These are phyloP conservation scores for Torulaspora maleeae DNA, from an alignment of 805 yeast species.

Conservation along the genomic window DNA sequence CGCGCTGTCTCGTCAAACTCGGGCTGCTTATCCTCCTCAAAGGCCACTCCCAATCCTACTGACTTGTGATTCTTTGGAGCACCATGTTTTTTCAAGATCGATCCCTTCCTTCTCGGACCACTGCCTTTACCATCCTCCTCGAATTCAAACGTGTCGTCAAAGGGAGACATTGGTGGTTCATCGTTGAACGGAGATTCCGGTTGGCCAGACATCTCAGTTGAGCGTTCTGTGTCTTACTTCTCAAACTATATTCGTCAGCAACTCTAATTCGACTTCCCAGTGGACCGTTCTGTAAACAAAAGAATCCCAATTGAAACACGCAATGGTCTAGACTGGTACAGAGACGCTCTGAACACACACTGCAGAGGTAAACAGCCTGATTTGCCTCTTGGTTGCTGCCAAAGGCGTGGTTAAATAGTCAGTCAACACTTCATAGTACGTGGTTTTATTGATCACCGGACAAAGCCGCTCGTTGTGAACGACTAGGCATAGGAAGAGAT, in stretches of 20 bases:
- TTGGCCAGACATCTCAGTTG: constrained; percentile 2
- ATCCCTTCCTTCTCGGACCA: constrained; percentile 10
- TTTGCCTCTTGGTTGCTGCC: neutral
- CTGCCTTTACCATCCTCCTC: constrained; percentile 10
- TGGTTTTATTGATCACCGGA: neutral
- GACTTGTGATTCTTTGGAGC: constrained; percentile 6
- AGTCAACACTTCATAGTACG: neutral
- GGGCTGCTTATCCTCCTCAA: constrained; percentile 17
- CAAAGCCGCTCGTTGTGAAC: neutral
- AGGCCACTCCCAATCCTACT: constrained; percentile 14
- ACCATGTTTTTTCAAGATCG: constrained; percentile 17
- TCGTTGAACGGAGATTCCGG: constrained; percentile 12
- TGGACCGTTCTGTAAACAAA: neutral
- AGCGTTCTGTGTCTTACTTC: neutral
- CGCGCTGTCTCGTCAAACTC: constrained; percentile 20
- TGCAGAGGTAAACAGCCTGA: neutral
- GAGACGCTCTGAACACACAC: neutral
- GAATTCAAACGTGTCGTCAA: constrained; percentile 29
- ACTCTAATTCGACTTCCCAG: neutral
- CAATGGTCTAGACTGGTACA: no score
- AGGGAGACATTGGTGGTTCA: constrained; percentile 27
- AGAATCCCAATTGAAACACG: neutral
- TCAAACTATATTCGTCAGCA: neutral
- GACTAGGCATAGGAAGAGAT: neutral
- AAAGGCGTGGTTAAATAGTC: neutral